phyloP scores from a whole-genome alignment of 2,329 filamentous ascomycete genomes.

The Fusarium armeniacum region DNA sequence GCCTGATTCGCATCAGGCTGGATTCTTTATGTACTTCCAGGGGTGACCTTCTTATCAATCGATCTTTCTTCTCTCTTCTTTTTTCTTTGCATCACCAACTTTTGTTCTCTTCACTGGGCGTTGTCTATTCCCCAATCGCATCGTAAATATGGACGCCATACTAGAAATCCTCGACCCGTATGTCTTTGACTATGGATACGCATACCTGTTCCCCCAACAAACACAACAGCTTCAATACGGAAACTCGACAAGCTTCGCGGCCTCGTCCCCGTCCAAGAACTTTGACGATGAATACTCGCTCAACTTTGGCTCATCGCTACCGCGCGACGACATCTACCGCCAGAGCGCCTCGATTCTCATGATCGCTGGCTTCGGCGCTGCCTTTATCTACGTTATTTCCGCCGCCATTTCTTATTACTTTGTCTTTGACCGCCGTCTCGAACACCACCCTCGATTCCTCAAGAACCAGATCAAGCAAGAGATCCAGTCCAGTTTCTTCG shows the following conservation, averaged over 20 bases:
- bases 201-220: constrained; percentile 55
- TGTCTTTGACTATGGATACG: constrained; percentile 58
- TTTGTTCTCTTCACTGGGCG: not conserved
- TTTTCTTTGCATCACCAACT: not conserved
- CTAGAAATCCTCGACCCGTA: constrained; percentile 60
- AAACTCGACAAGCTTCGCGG: constrained; percentile 37
- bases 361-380: constrained; percentile 57
- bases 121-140: constrained; percentile 5
- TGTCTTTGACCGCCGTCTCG: constrained; percentile 65
- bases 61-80: not conserved
- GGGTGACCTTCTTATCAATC: constrained; percentile 30
- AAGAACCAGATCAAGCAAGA: constrained; percentile 63
- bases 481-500: constrained; percentile 59
- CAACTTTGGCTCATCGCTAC: constrained; percentile 52
- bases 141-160: constrained; percentile 55
- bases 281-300: constrained; percentile 38
- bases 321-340: constrained; percentile 59
- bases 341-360: constrained; percentile 57
- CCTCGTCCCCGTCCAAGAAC: constrained; percentile 21
- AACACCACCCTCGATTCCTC: constrained; percentile 63
- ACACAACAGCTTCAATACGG: constrained; percentile 31
- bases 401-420: constrained; percentile 80
- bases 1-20: constrained; percentile 5
- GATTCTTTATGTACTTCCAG: not conserved
- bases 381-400: constrained; percentile 72